Percentiles rank a stretch among this genome's conserved stretches.
phyloP scores from a whole-genome alignment of 2,329 filamentous ascomycete genomes.

The Delphinella strobiligena region DNA sequence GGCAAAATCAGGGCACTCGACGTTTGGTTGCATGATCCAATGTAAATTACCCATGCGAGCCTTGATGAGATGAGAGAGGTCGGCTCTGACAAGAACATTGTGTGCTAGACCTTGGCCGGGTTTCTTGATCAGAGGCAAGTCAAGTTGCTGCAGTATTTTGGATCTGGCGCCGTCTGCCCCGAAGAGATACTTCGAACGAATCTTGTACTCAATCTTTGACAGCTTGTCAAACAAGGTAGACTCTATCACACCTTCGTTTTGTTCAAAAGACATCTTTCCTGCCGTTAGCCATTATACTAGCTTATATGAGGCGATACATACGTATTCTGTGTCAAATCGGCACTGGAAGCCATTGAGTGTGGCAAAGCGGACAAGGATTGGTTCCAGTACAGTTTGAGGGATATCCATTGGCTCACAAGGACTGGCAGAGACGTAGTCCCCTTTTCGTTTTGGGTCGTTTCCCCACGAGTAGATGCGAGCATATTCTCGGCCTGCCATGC shows the following conservation, averaged over 20 bases:
- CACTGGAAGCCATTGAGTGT: constrained; percentile 26
- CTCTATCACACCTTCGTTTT: too few species aligned
- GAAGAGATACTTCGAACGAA: constrained; percentile 46
- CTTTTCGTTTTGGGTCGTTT: constrained; percentile 25
- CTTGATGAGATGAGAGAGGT: constrained; percentile 38
- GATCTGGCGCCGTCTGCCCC: constrained; percentile 45
- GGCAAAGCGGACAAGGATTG: constrained; percentile 28
- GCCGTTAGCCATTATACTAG: constrained; percentile 21
- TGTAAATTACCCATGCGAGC: constrained; percentile 47
- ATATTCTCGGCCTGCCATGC: constrained; percentile 33
- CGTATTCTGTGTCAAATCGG: constrained; percentile 27
- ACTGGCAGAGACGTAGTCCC: constrained; percentile 29
- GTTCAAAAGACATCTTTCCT: constrained; percentile 17
- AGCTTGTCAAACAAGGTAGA: constrained; percentile 26
- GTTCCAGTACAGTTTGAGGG: constrained; percentile 33
- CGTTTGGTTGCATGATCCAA: constrained; percentile 46
- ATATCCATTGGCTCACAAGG: constrained; percentile 32
- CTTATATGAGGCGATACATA: too few species aligned
- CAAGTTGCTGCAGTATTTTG: constrained; percentile 33
- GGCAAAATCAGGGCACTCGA: constrained; percentile 39
- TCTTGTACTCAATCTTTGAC: constrained; percentile 28
- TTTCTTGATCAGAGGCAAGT: constrained; percentile 32
- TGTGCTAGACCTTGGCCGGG: constrained; percentile 36
- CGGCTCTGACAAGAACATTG: constrained; percentile 38
- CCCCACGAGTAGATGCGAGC: constrained; percentile 32